These are phyloP conservation scores for Platanthera zijinensis DNA, from an alignment of 106 monocot genomes.

Conservation along the genomic window DNA sequence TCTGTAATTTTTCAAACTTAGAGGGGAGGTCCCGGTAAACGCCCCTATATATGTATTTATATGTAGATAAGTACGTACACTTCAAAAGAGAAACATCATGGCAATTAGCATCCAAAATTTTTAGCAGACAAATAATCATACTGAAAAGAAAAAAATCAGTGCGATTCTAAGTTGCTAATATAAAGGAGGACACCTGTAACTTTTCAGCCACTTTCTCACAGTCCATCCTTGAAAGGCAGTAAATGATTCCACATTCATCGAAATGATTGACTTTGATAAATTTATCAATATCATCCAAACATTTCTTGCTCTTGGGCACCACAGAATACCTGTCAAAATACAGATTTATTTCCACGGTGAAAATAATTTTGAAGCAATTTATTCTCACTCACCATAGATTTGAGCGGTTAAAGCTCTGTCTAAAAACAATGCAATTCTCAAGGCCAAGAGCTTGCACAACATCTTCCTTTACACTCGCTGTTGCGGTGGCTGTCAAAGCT, in stretches of 20 bases:
- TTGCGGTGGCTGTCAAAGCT: constrained; percentile 98
- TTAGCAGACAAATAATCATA: background rate
- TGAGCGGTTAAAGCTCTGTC: constrained; percentile 95
- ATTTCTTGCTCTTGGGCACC: constrained; percentile 87
- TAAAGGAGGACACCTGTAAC: constrained; percentile 48
- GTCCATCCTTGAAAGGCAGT: constrained; percentile 99
- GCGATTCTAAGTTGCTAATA: background rate
- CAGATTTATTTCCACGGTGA: background rate
- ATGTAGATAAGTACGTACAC: too few species aligned
- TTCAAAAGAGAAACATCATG: too few species aligned
- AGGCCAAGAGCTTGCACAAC: constrained; percentile 98
- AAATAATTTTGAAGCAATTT: background rate
- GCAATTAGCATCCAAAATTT: background rate
- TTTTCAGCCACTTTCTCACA: constrained; percentile 97
- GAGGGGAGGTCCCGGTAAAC: too few species aligned
- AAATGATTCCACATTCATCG: constrained; percentile 96
- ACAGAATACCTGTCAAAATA: constrained; percentile 64
- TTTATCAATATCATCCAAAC: constrained; percentile 84
- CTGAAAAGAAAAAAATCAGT: background rate
- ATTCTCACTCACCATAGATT: constrained; percentile 58
- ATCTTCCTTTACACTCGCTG: constrained; percentile 97
- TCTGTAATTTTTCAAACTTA: too few species aligned
- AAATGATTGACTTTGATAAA: constrained; percentile 83
- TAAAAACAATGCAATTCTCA: constrained; percentile 82
- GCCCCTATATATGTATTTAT: too few species aligned